A percentile compares a stretch with the other conserved stretches of the same genome.
Conservation (phyloP, 169 alveolate species). For the Eimeria zaria region DNA sequence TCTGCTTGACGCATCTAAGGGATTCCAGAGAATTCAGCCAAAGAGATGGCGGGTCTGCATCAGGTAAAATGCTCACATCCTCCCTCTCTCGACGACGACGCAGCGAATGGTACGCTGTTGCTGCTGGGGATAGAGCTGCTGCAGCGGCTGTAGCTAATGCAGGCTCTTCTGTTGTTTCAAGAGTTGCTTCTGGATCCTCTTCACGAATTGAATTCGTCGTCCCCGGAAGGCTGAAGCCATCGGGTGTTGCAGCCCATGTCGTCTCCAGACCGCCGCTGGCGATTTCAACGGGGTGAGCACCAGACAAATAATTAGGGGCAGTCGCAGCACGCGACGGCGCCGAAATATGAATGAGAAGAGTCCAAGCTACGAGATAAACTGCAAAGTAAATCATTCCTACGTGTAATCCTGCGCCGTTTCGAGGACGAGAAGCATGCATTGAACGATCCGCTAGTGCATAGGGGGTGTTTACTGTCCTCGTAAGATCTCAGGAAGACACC, state of each 20-base stretch:
- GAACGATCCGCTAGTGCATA: background rate
- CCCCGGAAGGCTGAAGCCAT: background rate
- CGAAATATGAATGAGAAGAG: background rate
- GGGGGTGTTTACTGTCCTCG: background rate
- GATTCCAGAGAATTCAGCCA: constrained; percentile 50
- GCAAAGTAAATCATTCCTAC: background rate
- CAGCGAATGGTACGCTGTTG: background rate
- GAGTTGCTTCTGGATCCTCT: background rate
- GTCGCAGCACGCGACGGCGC: background rate
- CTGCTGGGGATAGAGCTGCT: background rate
- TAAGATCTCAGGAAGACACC: background rate
- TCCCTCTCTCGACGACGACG: constrained; percentile 3
- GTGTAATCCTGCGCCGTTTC: background rate
- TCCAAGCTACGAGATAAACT: background rate
- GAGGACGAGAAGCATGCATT: background rate
- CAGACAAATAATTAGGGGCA: background rate
- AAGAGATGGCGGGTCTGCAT: constrained; percentile 26
- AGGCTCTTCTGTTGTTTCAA: background rate
- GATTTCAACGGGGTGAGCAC: background rate
- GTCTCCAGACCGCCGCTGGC: background rate
- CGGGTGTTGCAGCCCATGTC: background rate
- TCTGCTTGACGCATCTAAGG: constrained; percentile 14
- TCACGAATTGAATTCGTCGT: background rate
- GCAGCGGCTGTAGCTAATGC: background rate
- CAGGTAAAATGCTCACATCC: background rate